These are phyloP conservation scores for Choricystis sp. DNA, from an alignment of 139 green algal genomes.

Conservation along the genomic window DNA sequence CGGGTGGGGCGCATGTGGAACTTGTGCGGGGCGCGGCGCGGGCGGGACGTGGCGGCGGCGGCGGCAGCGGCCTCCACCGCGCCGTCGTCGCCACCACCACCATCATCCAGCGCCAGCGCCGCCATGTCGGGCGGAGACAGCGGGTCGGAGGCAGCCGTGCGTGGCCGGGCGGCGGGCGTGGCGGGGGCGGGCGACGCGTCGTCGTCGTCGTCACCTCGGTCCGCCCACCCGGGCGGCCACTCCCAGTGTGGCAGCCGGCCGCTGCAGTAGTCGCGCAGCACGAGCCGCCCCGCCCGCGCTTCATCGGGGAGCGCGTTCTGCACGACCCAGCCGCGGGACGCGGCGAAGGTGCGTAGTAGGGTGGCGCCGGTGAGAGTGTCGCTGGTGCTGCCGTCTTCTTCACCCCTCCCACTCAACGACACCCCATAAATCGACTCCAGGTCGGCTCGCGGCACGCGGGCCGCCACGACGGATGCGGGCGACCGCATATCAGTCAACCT, in stretches of 20 bases:
- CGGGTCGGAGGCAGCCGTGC: neutral
- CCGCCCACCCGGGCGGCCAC: conserved; percentile 36
- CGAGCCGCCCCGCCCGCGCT: conserved; percentile 42
- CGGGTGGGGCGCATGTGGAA: conserved; percentile 62
- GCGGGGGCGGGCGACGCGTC: neutral
- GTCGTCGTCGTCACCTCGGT: neutral
- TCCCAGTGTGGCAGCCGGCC: conserved; percentile 78
- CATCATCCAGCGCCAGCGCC: conserved; percentile 6
- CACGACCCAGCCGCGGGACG: conserved; percentile 45
- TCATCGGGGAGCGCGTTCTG: conserved; percentile 76
- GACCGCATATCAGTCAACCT: conserved; percentile 73
- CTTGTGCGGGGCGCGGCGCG: conserved; percentile 37
- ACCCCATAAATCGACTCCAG: conserved; percentile 66
- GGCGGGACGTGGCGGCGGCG: too few relatives aligned
- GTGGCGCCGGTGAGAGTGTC: conserved; percentile 13
- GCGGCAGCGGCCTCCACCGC: conserved; percentile 11
- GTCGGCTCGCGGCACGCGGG: conserved; percentile 23
- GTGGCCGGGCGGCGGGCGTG: neutral
- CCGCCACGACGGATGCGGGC: conserved; percentile 53
- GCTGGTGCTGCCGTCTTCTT: conserved; percentile 5
- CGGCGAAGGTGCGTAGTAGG: conserved; percentile 37
- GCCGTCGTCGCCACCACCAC: neutral
- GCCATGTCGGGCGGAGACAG: neutral
- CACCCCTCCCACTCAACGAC: conserved; percentile 25
- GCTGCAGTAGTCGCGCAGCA: conserved; percentile 79